These are phyloP conservation scores for Pulveroboletus frians DNA, from an alignment of 768 basidiomycete genomes.

Conservation along the genomic window DNA sequence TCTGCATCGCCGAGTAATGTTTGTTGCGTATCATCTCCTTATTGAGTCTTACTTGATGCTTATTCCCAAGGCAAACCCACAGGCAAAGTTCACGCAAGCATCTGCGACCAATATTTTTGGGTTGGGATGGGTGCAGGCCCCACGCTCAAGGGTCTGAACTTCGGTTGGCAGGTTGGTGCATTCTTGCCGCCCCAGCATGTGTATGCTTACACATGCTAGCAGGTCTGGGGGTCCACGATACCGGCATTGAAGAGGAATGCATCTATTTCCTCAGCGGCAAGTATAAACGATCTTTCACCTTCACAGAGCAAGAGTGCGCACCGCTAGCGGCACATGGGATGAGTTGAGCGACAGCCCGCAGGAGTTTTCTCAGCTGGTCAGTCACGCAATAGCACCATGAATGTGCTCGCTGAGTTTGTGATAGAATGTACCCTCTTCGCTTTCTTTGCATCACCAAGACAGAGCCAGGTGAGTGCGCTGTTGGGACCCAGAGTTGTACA, in stretches of 20 bases:
- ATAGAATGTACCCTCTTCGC: conserved; percentile 40
- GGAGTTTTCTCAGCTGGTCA: conserved; percentile 46
- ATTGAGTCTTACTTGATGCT: conserved; percentile 5
- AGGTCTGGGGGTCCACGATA: conserved; percentile 58
- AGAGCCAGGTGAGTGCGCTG: conserved; percentile 37
- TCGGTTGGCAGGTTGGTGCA: conserved; percentile 62
- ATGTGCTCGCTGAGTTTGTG: conserved; percentile 11
- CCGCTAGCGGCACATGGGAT: conserved; percentile 57
- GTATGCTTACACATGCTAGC: conserved; percentile 6
- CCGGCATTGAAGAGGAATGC: conserved; percentile 52
- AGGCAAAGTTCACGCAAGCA: conserved; percentile 43
- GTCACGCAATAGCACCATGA: conserved; percentile 16
- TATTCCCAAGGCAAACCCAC: conserved; percentile 33
- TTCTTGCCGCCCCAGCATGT: conserved; percentile 5
- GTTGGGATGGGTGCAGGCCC: conserved; percentile 45
- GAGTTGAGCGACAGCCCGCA: conserved; percentile 45
- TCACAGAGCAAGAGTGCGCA: conserved; percentile 43
- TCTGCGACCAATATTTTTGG: conserved; percentile 47
- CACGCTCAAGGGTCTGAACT: conserved; percentile 48
- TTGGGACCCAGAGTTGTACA: conserved; percentile 38
- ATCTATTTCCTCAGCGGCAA: conserved; percentile 56
- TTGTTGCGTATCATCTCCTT: conserved; percentile 17
- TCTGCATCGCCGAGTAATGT: conserved; percentile 57
- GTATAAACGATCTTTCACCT: conserved; percentile 46
- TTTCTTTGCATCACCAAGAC: conserved; percentile 44